phyloP scores from a whole-genome alignment of 192 early-diverging fungal genomes.

The Dispira simplex region DNA sequence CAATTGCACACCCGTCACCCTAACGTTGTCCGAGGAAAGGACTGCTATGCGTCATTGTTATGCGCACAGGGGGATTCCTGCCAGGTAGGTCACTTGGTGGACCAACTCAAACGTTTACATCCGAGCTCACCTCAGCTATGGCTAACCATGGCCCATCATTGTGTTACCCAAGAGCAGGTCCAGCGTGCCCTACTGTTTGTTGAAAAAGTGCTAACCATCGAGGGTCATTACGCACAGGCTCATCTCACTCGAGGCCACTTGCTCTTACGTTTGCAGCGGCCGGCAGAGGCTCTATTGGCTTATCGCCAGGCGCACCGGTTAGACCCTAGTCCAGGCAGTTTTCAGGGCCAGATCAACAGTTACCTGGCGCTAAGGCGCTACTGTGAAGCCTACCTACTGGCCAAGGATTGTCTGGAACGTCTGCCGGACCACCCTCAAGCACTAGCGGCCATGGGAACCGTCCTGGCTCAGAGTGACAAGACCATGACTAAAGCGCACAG shows the following conservation, averaged over 20 bases:
- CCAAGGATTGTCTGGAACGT: too few species aligned
- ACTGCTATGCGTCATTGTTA: not conserved
- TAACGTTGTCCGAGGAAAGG: not conserved
- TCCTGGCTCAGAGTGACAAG: too few species aligned
- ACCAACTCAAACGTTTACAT: not conserved
- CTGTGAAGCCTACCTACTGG: too few species aligned
- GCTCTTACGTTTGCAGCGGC: constrained; percentile 14
- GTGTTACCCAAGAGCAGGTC: constrained; percentile 15
- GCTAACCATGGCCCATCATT: constrained; percentile 27
- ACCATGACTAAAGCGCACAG: too few species aligned
- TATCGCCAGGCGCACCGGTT: constrained; percentile 16
- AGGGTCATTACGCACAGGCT: constrained; percentile 16
- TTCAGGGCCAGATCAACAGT: not conserved
- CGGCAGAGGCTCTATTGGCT: constrained; percentile 18
- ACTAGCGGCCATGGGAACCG: too few species aligned
- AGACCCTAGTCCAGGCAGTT: not conserved
- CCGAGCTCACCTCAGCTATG: constrained; percentile 18
- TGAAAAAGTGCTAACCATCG: constrained; percentile 26
- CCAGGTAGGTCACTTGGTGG: not conserved
- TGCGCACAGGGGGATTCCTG: not conserved
- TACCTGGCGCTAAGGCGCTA: not conserved
- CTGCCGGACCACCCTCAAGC: too few species aligned
- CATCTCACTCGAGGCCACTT: constrained; percentile 16
- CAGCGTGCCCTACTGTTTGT: constrained; percentile 25
- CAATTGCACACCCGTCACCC: not conserved